A percentile compares a stretch with the other conserved stretches of the same genome.
Evolutionary conservation across 2,329 filamentous ascomycete genomes (phyloP).

Genomic region (Neocatenulostroma microsporum): DNA sequence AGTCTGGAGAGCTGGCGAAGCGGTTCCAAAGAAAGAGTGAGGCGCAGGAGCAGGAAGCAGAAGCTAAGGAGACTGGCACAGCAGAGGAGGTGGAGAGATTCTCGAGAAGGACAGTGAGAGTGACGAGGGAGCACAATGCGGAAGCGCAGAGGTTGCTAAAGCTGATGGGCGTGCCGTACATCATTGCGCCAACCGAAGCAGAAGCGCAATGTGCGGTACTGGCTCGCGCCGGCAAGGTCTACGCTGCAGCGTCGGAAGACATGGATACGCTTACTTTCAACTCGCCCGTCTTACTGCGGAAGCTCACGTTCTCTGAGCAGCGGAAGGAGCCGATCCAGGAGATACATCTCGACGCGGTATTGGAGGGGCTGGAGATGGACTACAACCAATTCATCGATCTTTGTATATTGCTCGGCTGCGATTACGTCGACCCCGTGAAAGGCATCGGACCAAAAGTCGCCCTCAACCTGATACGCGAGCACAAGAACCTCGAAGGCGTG

Average conservation of each 20-base stretch:
- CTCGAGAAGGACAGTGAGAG: constrained; percentile 81
- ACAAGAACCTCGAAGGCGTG: constrained; percentile 79
- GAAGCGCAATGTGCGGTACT: constrained; percentile 93
- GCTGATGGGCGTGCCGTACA: constrained; percentile 93
- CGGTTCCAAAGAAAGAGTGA: constrained; percentile 93
- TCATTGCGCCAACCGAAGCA: constrained; percentile 91
- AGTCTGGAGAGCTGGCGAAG: constrained; percentile 93
- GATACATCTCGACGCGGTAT: constrained; percentile 76
- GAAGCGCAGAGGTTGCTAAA: constrained; percentile 87
- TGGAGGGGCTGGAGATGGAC: constrained; percentile 84
- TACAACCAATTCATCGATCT: constrained; percentile 88
- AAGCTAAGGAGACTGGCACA: constrained; percentile 94
- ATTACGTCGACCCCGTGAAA: constrained; percentile 94
- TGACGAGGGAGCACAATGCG: constrained; percentile 92
- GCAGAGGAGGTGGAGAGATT: constrained; percentile 98
- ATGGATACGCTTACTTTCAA: constrained; percentile 99
- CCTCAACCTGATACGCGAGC: constrained; percentile 86
- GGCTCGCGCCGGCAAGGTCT: constrained; percentile 87
- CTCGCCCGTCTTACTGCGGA: constrained; percentile 78
- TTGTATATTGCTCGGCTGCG: constrained; percentile 93
- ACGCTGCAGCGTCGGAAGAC: constrained; percentile 92
- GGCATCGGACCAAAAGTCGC: constrained; percentile 90
- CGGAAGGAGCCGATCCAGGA: constrained; percentile 97
- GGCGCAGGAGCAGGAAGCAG: constrained; percentile 80
- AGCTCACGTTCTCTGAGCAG: constrained; percentile 95